Conservation (phyloP, 1,139 yeast genomes). For the Chernovozyma sophiae-reginae region DNA sequence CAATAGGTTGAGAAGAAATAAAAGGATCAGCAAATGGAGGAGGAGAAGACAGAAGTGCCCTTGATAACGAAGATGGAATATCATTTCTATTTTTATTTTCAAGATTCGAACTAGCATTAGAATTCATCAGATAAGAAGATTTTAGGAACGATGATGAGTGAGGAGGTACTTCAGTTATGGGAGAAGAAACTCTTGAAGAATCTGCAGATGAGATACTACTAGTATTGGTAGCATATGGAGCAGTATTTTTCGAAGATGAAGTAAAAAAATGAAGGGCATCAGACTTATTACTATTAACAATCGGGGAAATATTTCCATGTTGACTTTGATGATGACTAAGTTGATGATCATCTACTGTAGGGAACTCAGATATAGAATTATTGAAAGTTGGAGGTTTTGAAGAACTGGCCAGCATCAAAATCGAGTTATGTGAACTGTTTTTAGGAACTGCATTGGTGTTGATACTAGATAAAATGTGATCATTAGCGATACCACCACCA, state of each 20-base stretch:
- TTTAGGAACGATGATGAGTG: slow-evolving; percentile 1
- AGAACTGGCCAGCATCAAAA: background rate
- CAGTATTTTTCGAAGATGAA: background rate
- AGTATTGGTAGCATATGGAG: background rate
- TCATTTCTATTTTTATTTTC: too few relatives aligned
- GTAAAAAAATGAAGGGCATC: slow-evolving; percentile 6
- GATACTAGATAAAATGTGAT: background rate
- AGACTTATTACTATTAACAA: slow-evolving; percentile 1
- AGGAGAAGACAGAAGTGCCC: slow-evolving; percentile 4
- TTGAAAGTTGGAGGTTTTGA: background rate
- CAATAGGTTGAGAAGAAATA: slow-evolving; percentile 5
- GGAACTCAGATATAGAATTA: background rate
- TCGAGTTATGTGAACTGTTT: slow-evolving; percentile 2
- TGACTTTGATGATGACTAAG: slow-evolving; percentile 1
- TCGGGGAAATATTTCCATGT: slow-evolving; percentile 14
- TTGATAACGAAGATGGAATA: slow-evolving; percentile 6
- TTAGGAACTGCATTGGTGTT: background rate
- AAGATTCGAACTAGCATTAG: background rate
- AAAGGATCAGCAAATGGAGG: slow-evolving; percentile 13
- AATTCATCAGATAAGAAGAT: slow-evolving; percentile 3
- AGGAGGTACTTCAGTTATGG: slow-evolving; percentile 8
- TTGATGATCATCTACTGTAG: background rate
- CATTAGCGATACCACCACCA: background rate
- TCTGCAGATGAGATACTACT: slow-evolving; percentile 4
- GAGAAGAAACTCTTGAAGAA: slow-evolving; percentile 13